Evolutionary conservation across 129 eudicot genomes (phyloP), one percentile per base, ranked within the genome.

Genomic region (Flaveria robusta): DNA sequence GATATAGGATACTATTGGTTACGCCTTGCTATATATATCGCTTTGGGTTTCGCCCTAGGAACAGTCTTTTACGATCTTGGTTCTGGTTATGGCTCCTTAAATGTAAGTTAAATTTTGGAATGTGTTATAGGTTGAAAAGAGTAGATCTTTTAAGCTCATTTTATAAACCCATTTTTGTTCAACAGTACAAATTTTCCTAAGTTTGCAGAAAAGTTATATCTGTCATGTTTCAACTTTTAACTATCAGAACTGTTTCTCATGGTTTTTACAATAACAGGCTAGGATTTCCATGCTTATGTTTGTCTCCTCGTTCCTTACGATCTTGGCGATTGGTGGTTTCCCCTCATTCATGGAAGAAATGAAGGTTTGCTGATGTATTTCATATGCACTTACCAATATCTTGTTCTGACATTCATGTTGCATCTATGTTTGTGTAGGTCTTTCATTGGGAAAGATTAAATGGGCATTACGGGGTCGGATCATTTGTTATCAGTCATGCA

Each of bases 261-360:
- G 70, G 24, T 77, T 51, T 34, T 34, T 18, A 23, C n/a, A 65
- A 75, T 55, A 66, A 29, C 87, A 92, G 97, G 88, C 82, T 24
- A 87, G 93, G 84, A 87, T 84, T 23, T 76, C 88, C 39, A 69
- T 88, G 86, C 85, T 87, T 71, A 83, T 83, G 88, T 92, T 77
- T 79, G 87, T 92, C 3, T 82, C 89, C 55, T 66, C 89, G 3
- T 87, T 92, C 72, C 68, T 92, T 27, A 86, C 97, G 5, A 77
- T 89, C 29, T 86, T 89, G 89, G 86, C 91, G 13, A 87, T 92
- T 29, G 93, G 97, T 1, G 93, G 97, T 10, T 92, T 92, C 77
- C 97, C 97, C 55, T 92, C 97, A 0, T 89, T 92, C 66, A 86
- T 92, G 7, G 93, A 92, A 71, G 97, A 92, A 76, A 80, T 89